Evolutionary conservation across 2,329 filamentous ascomycete genomes (phyloP).

Genomic region (Botrytis tulipae): DNA sequence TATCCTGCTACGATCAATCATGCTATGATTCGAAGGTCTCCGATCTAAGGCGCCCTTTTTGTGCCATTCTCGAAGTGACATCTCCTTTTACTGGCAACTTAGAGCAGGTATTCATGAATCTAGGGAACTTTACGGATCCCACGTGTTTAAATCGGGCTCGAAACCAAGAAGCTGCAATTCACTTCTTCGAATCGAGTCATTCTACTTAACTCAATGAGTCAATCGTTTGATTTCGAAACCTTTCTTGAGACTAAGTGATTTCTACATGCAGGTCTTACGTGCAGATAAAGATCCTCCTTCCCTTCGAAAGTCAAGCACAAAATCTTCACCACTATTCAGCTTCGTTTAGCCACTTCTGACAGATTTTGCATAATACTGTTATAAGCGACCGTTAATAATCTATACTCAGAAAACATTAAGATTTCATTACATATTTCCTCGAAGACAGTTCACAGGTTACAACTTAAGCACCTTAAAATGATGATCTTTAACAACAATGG

Average conservation of each 20-base stretch:
- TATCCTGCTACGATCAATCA: background rate
- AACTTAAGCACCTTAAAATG: background rate
- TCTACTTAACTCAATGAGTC: background rate
- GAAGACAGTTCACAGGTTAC: background rate
- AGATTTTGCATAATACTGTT: background rate
- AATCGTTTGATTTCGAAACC: background rate
- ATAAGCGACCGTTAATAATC: background rate
- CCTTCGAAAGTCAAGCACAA: background rate
- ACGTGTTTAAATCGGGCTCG: background rate
- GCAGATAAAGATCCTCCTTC: background rate
- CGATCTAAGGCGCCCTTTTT: too few relatives aligned
- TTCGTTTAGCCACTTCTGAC: background rate
- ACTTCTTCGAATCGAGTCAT: background rate
- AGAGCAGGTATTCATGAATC: background rate
- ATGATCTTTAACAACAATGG: background rate
- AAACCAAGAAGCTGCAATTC: background rate
- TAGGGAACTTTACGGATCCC: rapidly evolving
- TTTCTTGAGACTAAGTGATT: background rate
- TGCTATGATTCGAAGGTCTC: background rate
- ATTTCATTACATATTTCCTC: background rate
- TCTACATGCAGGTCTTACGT: background rate
- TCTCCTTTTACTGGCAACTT: background rate
- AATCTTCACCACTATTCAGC: background rate
- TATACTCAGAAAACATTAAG: rapidly evolving
- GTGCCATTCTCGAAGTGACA: background rate